Percentiles rank a stretch among this genome's conserved stretches.
phyloP scores from a whole-genome alignment of 805 yeast genomes.

The Myxozyma vanderwaltii region DNA sequence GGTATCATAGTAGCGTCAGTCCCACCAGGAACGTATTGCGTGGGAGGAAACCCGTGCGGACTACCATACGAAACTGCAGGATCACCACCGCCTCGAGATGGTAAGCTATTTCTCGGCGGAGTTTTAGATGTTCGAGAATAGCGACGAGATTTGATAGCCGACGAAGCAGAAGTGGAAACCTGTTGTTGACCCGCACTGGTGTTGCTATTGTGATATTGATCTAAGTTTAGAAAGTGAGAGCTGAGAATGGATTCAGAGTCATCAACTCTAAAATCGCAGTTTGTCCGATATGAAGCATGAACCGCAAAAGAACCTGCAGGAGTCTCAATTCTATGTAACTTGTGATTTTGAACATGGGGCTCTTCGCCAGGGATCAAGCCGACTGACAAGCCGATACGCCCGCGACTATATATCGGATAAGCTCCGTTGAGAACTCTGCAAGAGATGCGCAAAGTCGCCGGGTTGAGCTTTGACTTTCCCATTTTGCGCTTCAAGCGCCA shows the following conservation, averaged over 20 bases:
- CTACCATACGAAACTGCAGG: conserved; percentile 15
- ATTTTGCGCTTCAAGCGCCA: conserved; percentile 57
- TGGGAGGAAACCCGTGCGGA: not conserved
- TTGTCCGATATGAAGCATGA: conserved; percentile 77
- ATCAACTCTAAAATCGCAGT: conserved; percentile 65
- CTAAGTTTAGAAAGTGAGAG: conserved; percentile 56
- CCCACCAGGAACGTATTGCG: not conserved
- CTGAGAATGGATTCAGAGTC: conserved; percentile 68
- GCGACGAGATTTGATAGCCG: conserved; percentile 1
- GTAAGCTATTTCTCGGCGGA: conserved; percentile 10
- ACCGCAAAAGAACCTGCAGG: conserved; percentile 72
- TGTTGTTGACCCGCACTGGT: conserved; percentile 4
- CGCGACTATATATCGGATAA: conserved; percentile 63
- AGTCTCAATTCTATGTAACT: conserved; percentile 71
- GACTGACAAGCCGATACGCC: conserved; percentile 46
- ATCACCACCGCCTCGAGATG: not conserved
- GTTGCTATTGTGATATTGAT: conserved; percentile 33
- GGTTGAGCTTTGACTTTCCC: conserved; percentile 45
- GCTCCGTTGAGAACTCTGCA: conserved; percentile 67
- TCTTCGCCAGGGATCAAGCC: conserved; percentile 50
- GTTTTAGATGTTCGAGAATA: conserved; percentile 10
- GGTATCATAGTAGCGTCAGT: not conserved
- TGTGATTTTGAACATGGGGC: conserved; percentile 50
- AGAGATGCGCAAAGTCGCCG: conserved; percentile 52
- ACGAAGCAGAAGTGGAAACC: conserved; percentile 6